Evolutionary conservation across 371 early-diverging fungal genomes (phyloP), one percentile per base, ranked within the genome.

Genomic region (Paramicrosporidium saccamoebae): DNA sequence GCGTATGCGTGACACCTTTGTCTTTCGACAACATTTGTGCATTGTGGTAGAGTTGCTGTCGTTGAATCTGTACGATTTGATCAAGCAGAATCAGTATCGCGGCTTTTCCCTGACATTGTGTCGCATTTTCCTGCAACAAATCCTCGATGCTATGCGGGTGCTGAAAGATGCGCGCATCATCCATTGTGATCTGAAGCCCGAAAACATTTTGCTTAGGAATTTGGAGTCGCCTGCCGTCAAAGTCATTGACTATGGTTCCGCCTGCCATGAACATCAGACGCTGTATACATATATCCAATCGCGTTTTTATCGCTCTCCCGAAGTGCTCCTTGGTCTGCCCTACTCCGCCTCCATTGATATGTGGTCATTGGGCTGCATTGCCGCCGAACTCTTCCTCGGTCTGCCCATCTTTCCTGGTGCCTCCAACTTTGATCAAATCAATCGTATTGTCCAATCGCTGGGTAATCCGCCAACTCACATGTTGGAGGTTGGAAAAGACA

Each of bases 321-420:
- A 96, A 40, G 82, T 96, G 1, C 50, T 96, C 5, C 46, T 96
- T 8, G 81, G 79, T 1, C 37, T 78, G 11, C 66, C 71, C 21
- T 79, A 84, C 47, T 58, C 73, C 5, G 64, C 77, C 19, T 50
- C 74, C 7, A 78, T 88, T 20, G 99, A 98, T 41, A 82, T 96
- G 61, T 98, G 99, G 99, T 81, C 90, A 0, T 48, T 90, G 5
- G 99, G 99, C 0, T 95, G 95, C 41, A 74, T 97, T 27, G 73
- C 84, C n/a, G 90, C 79, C 3, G 99, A 98, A 40, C 46, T 98
- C 7, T 75, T 64, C 35, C 36, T 78, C 0, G 84, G 84, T 0
- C 40, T 66, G 2, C 86, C 86, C 0, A 36, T 92, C 26, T 81
- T 86, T 37, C 84, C 88, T 0, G 86, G 88, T 5, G 55, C 58